Evolutionary conservation across 495 filamentous ascomycete genomes (phyloP), one percentile per base, ranked within the genome.

Genomic region (Talaromyces liani): DNA sequence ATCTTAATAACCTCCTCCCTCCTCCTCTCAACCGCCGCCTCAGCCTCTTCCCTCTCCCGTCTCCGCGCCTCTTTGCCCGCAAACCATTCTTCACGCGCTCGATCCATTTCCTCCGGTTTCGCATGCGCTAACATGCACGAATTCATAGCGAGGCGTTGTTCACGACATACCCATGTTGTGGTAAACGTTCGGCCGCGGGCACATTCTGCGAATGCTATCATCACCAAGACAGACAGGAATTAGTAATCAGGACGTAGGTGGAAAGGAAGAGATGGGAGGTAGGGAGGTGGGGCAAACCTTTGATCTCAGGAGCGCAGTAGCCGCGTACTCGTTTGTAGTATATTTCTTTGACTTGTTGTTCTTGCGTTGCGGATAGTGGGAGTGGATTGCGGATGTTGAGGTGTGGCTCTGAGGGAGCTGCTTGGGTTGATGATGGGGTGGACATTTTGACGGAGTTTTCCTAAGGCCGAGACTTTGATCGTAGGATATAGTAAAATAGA

Each of bases 81-180:
- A 71, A 98, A 97, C 95, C 94, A 98, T 70, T 98, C 91, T 72
- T 95, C 91, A 31, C 94, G 81, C 66, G 94, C 94, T 18, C 84
- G 85, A 76, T 98, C 94, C 71, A 92, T 85, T 75, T 96, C 89
- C 61, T 85, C 87, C 60, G 83, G 89, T 47, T 89, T 94, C 18
- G 93, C 92, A 76, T 95, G 87, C 45, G 79, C 69, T 60, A 92
- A 74, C 93, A 98, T 97, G 77, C 94, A 98, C 59, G 77, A 81
- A 77, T 98, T 98, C 94, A 98, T 98, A 22, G 85, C 80, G 39
- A 87, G 84, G 51, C 90, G 88, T 67, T 92, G 81, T 8, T 77
- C 73, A 29, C 92, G 89, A 77, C 94, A 98, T 16, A 85, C 81
- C 83, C 92, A 97, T 2, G 90, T 87, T 18, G 91, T 88, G 36